A percentile compares a stretch with the other conserved stretches of the same genome.
Evolutionary conservation across 2,329 filamentous ascomycete species (phyloP).

Genomic region (Coleophoma eucalyptorum): DNA sequence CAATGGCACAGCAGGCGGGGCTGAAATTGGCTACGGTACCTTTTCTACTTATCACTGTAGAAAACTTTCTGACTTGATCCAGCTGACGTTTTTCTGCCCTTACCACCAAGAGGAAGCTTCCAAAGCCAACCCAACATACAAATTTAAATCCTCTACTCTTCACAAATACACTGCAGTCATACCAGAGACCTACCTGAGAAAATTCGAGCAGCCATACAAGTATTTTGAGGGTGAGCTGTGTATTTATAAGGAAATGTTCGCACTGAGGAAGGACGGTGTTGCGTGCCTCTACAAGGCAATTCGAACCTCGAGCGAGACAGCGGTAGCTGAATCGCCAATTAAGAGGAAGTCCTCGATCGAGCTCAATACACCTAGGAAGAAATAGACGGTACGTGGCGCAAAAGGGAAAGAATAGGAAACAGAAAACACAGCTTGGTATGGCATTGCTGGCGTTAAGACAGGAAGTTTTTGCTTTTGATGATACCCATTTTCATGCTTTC

Average conservation of each 20-base stretch:
- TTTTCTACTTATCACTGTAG: neutral
- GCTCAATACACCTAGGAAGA: too few species aligned
- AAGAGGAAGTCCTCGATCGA: too few species aligned
- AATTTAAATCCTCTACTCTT: neutral
- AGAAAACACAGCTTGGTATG: too few species aligned
- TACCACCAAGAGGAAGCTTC: neutral
- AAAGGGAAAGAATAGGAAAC: too few species aligned
- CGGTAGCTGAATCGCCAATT: too few species aligned
- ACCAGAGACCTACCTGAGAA: neutral
- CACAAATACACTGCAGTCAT: neutral
- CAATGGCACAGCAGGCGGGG: neutral
- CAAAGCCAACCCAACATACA: neutral
- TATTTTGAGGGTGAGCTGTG: neutral
- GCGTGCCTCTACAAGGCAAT: neutral
- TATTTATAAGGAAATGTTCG: neutral
- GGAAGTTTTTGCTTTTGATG: too few species aligned
- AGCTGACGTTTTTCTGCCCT: neutral
- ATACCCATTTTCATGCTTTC: too few species aligned
- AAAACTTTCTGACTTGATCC: neutral
- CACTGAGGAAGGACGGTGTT: neutral
- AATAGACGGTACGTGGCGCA: too few species aligned
- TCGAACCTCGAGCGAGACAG: too few species aligned
- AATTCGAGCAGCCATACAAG: neutral
- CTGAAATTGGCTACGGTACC: neutral
- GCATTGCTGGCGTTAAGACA: too few species aligned